Base-by-base conservation (phyloP, 805 yeast species). In the Cyberlindnera veronae region DNA sequence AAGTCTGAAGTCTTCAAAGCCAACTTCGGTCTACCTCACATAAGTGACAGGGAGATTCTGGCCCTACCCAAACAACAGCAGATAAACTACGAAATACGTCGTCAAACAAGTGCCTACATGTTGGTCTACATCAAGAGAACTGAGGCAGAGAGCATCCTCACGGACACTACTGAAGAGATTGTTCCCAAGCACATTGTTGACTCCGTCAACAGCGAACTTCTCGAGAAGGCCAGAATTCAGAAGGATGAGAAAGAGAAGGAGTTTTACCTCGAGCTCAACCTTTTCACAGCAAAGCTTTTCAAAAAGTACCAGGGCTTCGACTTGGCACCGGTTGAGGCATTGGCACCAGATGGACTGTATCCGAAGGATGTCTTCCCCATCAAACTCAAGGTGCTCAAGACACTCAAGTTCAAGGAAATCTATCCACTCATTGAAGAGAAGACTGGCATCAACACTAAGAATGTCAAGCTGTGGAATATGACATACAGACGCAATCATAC, bases 61-160 rank as follows among this genome's bases (percentile, higher is more conserved):
- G 63, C 82, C 0, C 71, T 83, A 52, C 64, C 65, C 13, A 82
- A 83, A 48, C 82, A 77, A 40, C 79, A 78, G 45, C 12, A 12
- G 28, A 12, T 24, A 12, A 81, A 74, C 35, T 81, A 82, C 42
- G 69, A 74, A 32, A 66, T 84, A 21, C 77, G 86, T 49, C 78
- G 96, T 34, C 93, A 88, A 28, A 90, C 98, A 0, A 86, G 93
- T 30, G 99, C 99, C 2, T 93, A 93, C 58, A 93, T 93, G 99
- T 75, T 93, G 63, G 98, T 93, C 3, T 93, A 93, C 58, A 75
- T 90, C 47, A 74, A 95, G 39, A 79, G 85, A 55, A 65, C 74
- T 3, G 74, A 74, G 29, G 61, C 78, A 28, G 70, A 68, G 2
- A 72, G 71, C 11, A 69, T 91, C 13, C 68, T 93, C 43, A 79